Base-by-base conservation (phyloP, 164 flowering plant genomes). In the Paratinospora sagittata region DNA sequence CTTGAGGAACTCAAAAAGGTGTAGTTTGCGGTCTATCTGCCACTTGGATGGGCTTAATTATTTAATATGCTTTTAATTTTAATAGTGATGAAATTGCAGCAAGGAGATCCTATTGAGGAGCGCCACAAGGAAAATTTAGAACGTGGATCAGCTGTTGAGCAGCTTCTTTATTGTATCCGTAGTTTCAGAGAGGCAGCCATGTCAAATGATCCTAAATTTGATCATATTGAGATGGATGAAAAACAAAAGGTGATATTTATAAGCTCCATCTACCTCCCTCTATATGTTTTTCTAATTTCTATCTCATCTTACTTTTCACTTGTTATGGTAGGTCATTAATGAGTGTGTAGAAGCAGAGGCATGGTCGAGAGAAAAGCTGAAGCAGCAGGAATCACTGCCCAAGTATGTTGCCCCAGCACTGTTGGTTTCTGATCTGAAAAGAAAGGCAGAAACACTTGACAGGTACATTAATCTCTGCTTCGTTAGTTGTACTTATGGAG, bases 1-100 rank as follows among this genome's bases (percentile, higher is more conserved):
- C 92, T 93, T 66, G 96, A 90, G 73, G 98, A 93, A 80, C 95
- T 93, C 19, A 88, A 90, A 76, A 90, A 90, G 96, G 98, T 84
- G 43, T 41, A 10, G 17, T 16, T 68, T 57, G 13, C 14, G 23
- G 6, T 65, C 36, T 34, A 17, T 17, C 9, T 47, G 37, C 6
- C 33, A 7, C 41, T 68, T 52, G 19, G 8, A 6, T 34, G n/a
- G 61, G 36, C 11, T 47, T 24, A 27, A 19, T 71, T 8, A 43
- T n/a, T 6, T 30, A 8, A 14, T 33, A 27, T 66, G 37, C 12
- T 43, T 5, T 27, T 37, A 12, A 33, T 36, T 60, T 67, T 33
- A 16, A 19, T 1, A 0, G 10, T 30, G 41, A 68, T 52, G 34
- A 47, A 68, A 27, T 63, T 80, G 82, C 88, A 91, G 98, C 88